Base-by-base conservation (phyloP, 768 basidiomycete species). In the Phanerochaete sordida region DNA sequence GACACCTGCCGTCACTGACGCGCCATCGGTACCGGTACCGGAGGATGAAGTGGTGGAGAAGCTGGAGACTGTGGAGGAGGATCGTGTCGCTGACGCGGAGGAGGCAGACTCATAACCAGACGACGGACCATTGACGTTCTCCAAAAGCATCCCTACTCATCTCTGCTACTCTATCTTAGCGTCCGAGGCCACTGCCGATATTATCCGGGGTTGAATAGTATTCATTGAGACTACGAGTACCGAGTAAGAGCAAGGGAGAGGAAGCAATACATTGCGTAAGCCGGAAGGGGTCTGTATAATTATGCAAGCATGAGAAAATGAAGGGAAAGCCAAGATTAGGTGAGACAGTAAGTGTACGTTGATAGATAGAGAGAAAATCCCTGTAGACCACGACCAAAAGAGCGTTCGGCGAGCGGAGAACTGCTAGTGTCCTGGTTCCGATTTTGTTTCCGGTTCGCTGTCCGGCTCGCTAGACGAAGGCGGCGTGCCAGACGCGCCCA, bases 391-490 rank as follows among this genome's bases (percentile, higher is more conserved):
- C 28, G 47, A 47, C 33, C 37, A 56, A 52, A 58, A 62, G 51
- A 47, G 52, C 6, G 53, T 54, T 33, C 56, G 56, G 37, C 56
- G 52, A 58, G 43, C 54, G 48, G 54, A 50, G 24, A 4, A 6
- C 21, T 21, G 24, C 50, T 13, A 51, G 28, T 54, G 39, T 19
- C 44, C 56, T 19, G 56, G 21, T 62, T 69, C 90, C 48, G 85
- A 74, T 78, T 90, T 90, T 62, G 82, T 64, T 58, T 89, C 90
- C 47, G 79, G 65, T 65, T 88, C 85, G 57, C 80, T 78, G 33
- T 88, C 88, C 57, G 84, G 72, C 62, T 89, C 88, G 69, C 81
- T 84, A 51, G 60, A 62, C 55, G 69, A 62, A 35, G 73, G 65
- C 79, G 65, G 77, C 64, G 70, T 69, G 50, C 67, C 78, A 27